phyloP scores from a whole-genome alignment of 352 stramenopile species.

The Globisporangium heterothallicum region DNA sequence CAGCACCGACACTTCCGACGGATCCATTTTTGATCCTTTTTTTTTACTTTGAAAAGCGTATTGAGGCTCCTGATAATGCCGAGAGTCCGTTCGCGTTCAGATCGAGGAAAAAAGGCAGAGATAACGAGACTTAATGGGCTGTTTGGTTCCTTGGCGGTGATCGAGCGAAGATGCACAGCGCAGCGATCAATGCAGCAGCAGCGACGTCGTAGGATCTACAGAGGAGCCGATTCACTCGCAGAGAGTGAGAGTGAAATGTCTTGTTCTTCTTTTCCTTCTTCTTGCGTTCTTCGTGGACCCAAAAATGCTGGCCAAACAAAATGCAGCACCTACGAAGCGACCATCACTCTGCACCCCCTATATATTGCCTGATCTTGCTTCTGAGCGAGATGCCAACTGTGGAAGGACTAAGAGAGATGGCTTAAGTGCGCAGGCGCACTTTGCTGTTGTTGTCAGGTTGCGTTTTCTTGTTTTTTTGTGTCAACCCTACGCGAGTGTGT shows the following conservation, averaged over 20 bases:
- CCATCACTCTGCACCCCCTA: background rate
- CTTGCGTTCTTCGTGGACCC: background rate
- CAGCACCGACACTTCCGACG: constrained; percentile 84
- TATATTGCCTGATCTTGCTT: background rate
- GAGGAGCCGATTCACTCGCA: no score
- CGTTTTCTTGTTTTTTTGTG: background rate
- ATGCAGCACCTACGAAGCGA: background rate
- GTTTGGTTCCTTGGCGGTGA: no score
- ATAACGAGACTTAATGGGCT: no score
- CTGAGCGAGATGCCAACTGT: background rate
- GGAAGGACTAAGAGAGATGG: background rate
- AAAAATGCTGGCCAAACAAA: background rate
- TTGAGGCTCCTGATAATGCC: no score
- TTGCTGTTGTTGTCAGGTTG: background rate
- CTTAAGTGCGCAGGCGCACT: background rate
- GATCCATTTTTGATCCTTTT: constrained; percentile 44
- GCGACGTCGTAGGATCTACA: no score
- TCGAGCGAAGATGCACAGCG: no score
- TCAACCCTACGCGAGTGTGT: no score
- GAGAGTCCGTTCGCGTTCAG: no score
- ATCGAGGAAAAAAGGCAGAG: no score
- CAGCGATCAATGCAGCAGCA: no score
- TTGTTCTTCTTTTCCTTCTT: background rate
- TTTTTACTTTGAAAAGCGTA: no score
- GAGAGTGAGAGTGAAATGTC: no score